These are phyloP conservation scores for Myxozyma monticola DNA, from an alignment of 805 yeast genomes.

Conservation along the genomic window DNA sequence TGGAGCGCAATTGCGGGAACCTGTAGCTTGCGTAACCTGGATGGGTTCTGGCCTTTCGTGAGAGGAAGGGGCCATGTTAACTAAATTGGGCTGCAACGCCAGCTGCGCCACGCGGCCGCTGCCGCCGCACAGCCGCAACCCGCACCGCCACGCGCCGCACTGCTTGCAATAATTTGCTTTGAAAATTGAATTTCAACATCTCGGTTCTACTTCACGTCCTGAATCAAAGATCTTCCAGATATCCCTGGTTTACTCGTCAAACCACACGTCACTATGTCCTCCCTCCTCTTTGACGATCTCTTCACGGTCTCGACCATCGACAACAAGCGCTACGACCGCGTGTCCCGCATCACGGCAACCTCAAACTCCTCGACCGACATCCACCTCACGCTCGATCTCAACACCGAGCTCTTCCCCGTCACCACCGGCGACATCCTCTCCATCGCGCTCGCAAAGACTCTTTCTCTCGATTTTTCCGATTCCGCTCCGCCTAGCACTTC, in stretches of 20 bases:
- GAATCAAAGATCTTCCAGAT: background rate
- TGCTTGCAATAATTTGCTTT: no score
- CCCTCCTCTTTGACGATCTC: conserved; percentile 89
- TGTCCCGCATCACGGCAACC: conserved; percentile 81
- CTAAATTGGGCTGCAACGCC: no score
- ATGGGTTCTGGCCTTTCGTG: no score
- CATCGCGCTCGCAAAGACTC: conserved; percentile 77
- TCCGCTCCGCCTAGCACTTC: conserved; percentile 45
- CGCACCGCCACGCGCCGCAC: no score
- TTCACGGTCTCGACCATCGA: conserved; percentile 84
- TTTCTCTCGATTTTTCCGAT: conserved; percentile 53
- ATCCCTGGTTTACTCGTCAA: background rate
- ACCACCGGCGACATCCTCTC: conserved; percentile 74
- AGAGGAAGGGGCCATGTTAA: no score
- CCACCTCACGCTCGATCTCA: conserved; percentile 82
- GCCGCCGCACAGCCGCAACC: no score
- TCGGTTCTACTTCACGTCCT: background rate
- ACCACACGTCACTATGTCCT: conserved; percentile 48
- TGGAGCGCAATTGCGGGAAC: no score
- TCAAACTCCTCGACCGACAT: conserved; percentile 80
- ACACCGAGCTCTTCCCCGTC: conserved; percentile 89
- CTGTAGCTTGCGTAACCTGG: no score
- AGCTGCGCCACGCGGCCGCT: no score
- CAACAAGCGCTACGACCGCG: conserved; percentile 87
- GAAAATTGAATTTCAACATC: background rate